These are phyloP conservation scores for Collybia nuda DNA, from an alignment of 768 basidiomycete species.

Conservation along the genomic window DNA sequence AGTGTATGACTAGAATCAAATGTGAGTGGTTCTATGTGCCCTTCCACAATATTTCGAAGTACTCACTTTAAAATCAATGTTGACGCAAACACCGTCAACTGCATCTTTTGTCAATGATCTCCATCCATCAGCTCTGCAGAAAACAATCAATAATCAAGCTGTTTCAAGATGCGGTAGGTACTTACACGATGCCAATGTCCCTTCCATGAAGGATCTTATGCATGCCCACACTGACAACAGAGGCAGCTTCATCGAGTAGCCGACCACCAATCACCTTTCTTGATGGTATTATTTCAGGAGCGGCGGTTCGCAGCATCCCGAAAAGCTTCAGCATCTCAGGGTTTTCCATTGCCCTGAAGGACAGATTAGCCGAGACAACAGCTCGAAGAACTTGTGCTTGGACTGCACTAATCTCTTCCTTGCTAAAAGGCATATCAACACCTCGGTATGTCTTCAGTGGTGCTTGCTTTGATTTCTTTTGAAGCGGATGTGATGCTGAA, in stretches of 20 bases:
- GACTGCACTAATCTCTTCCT: not conserved
- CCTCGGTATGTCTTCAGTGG: not conserved
- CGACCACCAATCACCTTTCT: not conserved
- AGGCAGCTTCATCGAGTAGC: not conserved
- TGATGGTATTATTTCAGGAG: not conserved
- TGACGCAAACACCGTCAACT: not conserved
- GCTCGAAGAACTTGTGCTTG: not conserved
- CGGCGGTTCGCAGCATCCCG: not conserved
- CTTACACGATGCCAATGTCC: too few species aligned
- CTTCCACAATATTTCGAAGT: not conserved
- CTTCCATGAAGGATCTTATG: too few species aligned
- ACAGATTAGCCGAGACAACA: not conserved
- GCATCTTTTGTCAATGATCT: conserved; percentile 1
- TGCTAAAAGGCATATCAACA: conserved; percentile 1
- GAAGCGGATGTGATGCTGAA: not conserved
- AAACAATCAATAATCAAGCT: too few species aligned
- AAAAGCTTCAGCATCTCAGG: not conserved
- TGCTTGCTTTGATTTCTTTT: conserved; percentile 1
- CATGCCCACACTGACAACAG: too few species aligned
- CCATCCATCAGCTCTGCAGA: not conserved
- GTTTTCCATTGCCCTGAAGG: not conserved
- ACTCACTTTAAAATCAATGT: not conserved
- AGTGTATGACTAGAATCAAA: not conserved
- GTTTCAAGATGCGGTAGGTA: too few species aligned
- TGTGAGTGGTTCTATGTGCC: not conserved